Base-by-base conservation (phyloP, 164 flowering plant species). In the Piper betle region DNA sequence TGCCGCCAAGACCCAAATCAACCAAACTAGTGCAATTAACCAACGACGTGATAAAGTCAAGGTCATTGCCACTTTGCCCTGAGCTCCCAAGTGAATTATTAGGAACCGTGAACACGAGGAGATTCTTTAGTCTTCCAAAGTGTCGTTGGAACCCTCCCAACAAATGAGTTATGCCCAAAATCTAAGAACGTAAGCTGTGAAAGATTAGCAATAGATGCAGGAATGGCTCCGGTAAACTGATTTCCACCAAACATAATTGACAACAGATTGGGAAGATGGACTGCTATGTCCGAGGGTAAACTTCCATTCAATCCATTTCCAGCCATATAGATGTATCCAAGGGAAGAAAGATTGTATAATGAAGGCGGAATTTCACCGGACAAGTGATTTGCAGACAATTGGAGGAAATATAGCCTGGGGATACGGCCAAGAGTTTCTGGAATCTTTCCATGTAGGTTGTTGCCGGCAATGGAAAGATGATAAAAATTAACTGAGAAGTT, bases 271-370 rank as follows among this genome's bases (percentile, higher is more conserved):
- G 80, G 80, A 53, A 75, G 72, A 41, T 8, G 37, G 52, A 66
- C 56, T 16, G 75, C 75, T 37, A 60, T 11, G 54, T 60, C 64
- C 4, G 59, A 17, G 6, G 69, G 64, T 5, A 66, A 15, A 1
- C 10, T 62, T 33, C 87, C 87, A 62, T 53, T 55, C 8, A 83
- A 48, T 16, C 62, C 16, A 59, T 83, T 83, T 3, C 62, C 42
- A 37, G 75, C 68, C 17, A 83, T 25, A 16, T 62, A 64, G 8
- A 81, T 43, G 8, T 5, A 0, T 5, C 13, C 64, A 3, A 84
- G 15, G 7, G 80, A 77, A 15, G 89, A 74, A 57, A 80, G 56
- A 67, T 84, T 84, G 71, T 67, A 84, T 6, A 82, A 56, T 8
- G 80, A 61, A 0, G 66, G 6, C 8, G 88, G 84, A 37, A 84